phyloP scores from a whole-genome alignment of 2,329 filamentous ascomycete species.

The Davidsoniella eucalypti region DNA sequence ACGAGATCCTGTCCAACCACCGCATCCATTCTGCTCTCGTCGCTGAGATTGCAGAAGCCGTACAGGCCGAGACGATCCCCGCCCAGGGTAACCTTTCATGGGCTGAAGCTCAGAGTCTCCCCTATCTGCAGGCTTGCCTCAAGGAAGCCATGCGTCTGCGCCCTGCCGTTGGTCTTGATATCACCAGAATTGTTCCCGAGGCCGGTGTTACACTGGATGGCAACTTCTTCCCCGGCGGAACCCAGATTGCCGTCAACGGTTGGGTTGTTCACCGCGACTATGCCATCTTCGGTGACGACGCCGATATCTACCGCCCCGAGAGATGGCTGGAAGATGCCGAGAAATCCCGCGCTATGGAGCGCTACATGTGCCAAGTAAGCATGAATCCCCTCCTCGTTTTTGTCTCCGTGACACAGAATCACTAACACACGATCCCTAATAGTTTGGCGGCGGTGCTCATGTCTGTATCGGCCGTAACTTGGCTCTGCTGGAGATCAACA shows the following conservation, averaged over 20 bases:
- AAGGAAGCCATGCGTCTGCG: conserved; percentile 39
- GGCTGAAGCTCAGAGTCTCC: conserved; percentile 30
- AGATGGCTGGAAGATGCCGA: conserved; percentile 35
- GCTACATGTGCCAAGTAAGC: conserved; percentile 39
- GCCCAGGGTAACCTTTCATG: conserved; percentile 29
- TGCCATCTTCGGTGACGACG: conserved; percentile 32
- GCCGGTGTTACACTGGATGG: conserved; percentile 36
- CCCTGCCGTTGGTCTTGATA: conserved; percentile 36
- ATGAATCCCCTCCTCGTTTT: no score
- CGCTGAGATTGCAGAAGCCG: conserved; percentile 29
- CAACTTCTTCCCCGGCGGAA: conserved; percentile 33
- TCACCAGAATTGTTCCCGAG: conserved; percentile 32
- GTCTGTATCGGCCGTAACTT: conserved; percentile 39
- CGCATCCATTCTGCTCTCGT: conserved; percentile 25
- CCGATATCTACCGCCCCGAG: conserved; percentile 35
- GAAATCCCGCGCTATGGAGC: conserved; percentile 29
- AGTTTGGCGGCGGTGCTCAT: conserved; percentile 38
- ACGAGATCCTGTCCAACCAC: conserved; percentile 29
- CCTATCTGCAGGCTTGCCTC: conserved; percentile 40
- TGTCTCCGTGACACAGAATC: background rate
- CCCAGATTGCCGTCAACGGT: conserved; percentile 35
- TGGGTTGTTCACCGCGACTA: conserved; percentile 36
- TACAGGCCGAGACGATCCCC: conserved; percentile 21
- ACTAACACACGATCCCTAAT: conserved; percentile 4
- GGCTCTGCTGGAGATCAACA: conserved; percentile 41